Evolutionary conservation across 2,329 filamentous ascomycete genomes (phyloP).

Genomic region (Calonectria montana): DNA sequence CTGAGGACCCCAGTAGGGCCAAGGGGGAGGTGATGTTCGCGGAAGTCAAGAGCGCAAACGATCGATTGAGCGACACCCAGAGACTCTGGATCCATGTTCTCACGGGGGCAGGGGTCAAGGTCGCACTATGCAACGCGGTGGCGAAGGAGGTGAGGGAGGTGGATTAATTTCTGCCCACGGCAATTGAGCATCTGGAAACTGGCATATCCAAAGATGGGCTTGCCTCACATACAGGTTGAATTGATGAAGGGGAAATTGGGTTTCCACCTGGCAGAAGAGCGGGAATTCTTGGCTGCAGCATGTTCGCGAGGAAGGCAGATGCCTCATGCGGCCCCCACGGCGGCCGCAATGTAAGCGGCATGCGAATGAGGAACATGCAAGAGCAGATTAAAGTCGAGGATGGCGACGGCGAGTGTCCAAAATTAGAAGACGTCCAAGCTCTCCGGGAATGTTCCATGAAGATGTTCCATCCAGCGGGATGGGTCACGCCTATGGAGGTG

Average conservation of each 20-base stretch:
- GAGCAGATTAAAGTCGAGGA: slow-evolving; percentile 15
- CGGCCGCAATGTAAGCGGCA: slow-evolving; percentile 26
- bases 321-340: slow-evolving; percentile 13
- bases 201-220: neutral
- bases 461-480: slow-evolving; percentile 37
- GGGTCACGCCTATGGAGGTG: slow-evolving; percentile 35
- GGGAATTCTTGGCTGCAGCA: slow-evolving; percentile 22
- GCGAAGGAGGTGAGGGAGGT: slow-evolving; percentile 63
- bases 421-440: slow-evolving; percentile 39
- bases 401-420: slow-evolving; percentile 26
- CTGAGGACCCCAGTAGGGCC: slow-evolving; percentile 46
- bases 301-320: slow-evolving; percentile 17
- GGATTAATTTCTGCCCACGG: slow-evolving; percentile 43
- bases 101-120: slow-evolving; percentile 82
- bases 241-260: slow-evolving; percentile 20
- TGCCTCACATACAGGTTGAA: slow-evolving; percentile 28
- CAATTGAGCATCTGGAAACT: neutral
- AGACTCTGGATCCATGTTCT: slow-evolving; percentile 97
- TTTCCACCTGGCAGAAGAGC: slow-evolving; percentile 17
- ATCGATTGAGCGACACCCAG: slow-evolving; percentile 95
- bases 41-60: slow-evolving; percentile 87
- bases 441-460: slow-evolving; percentile 29
- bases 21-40: slow-evolving; percentile 77
- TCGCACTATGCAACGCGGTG: slow-evolving; percentile 80
- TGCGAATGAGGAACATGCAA: slow-evolving; percentile 17